Base-by-base conservation (phyloP, 2,329 filamentous ascomycete species). In the Aspergillus caelatus region DNA sequence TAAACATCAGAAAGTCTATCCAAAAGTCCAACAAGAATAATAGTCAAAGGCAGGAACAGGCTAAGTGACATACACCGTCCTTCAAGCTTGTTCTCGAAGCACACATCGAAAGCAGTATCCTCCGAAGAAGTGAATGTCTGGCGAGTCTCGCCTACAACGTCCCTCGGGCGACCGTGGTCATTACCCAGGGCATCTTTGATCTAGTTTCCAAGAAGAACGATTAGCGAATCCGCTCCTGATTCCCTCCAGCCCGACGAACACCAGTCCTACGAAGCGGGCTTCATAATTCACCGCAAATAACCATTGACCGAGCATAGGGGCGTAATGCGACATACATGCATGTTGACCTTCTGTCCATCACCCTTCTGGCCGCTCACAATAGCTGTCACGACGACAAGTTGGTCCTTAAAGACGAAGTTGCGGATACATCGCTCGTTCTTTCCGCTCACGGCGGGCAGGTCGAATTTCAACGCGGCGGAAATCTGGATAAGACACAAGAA, bases 151-250 rank as follows among this genome's bases (percentile, higher is more conserved):
- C 95, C 95, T 19, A 89, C 91, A 65, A 98, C 88, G 75, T 99
- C 94, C 81, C 91, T 94, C 59, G 95, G 93, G 65, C 89, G 88
- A 76, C 92, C 93, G 81, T 98, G 97, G 80, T 98, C 93, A 82
- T 99, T 99, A 76, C 94, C 94, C 72, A 97, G 88, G 19, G 93
- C 90, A 81, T 99, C 95, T 79, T 91, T 91, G 81, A 99, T 97
- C 94, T 98, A 77, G 54, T 59, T 50, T 19, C 14, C 21, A 16
- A 16, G 28, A 53, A 19, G 32, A 53, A 55, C 26, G 45, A 36
- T 69, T 61, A 70, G 67, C 62, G 55, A 12, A 50, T 16, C 28
- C 8, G 32, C 8, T 9, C 26, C 7, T 30, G 12, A 30, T 46
- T 28, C 21, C 32, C 28, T 39, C 11, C 5, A 39, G 10, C 12